Conservation (phyloP, 106 monocot species). For the Acorus calamus region DNA sequence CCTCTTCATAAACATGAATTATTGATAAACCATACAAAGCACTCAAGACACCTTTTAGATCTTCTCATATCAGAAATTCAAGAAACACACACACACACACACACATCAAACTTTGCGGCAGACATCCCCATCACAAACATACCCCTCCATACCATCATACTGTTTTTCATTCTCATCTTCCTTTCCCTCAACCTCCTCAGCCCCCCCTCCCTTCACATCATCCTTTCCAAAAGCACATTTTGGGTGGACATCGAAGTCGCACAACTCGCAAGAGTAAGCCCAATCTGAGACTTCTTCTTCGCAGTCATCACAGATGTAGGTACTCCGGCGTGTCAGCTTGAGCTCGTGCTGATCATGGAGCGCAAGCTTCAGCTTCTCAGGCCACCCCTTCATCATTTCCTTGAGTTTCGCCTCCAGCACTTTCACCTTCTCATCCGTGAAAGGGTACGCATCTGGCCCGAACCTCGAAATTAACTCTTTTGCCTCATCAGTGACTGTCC, state of each 20-base stretch:
- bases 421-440: constrained; percentile 33
- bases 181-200: not conserved
- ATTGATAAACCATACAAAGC: too few species aligned
- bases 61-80: too few species aligned
- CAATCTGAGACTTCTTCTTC: constrained; percentile 12
- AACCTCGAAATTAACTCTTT: constrained; percentile 26
- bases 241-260: constrained; percentile 41
- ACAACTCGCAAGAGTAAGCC: constrained; percentile 31
- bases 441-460: constrained; percentile 49
- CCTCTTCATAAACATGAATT: too few species aligned
- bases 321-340: constrained; percentile 8
- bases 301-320: constrained; percentile 25
- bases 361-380: constrained; percentile 22
- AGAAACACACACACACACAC: too few species aligned
- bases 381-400: constrained; percentile 34
- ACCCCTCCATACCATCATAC: constrained; percentile 18
- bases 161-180: not conserved
- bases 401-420: constrained; percentile 24
- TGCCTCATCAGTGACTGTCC: constrained; percentile 48
- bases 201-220: not conserved
- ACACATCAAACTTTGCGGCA: constrained; percentile 19
- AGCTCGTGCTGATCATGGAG: constrained; percentile 34
- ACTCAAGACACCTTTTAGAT: too few species aligned
- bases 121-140: constrained; percentile 35
- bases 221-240: constrained; percentile 27